phyloP scores from a whole-genome alignment of 371 early-diverging fungal genomes.

The Saksenaea oblongispora region DNA sequence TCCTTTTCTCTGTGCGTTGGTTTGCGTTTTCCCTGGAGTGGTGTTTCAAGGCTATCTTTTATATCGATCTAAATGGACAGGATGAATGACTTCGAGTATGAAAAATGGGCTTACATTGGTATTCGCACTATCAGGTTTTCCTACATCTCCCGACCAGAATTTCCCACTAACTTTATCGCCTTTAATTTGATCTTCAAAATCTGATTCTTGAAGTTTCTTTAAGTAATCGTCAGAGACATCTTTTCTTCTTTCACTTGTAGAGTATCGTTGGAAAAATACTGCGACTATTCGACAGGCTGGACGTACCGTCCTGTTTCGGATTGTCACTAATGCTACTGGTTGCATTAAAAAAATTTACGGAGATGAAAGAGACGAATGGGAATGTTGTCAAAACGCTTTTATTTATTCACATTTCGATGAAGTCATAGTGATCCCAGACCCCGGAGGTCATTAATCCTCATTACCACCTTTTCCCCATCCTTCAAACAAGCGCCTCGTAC shows the following conservation, averaged over 20 bases:
- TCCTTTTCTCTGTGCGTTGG: constrained; percentile 1
- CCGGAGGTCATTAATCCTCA: too few relatives aligned
- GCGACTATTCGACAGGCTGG: neutral
- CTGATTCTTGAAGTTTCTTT: neutral
- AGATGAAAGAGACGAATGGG: neutral
- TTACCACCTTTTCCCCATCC: too few relatives aligned
- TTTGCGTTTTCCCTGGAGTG: constrained; percentile 1
- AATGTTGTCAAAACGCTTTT: too few relatives aligned
- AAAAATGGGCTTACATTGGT: neutral
- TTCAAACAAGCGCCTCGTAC: too few relatives aligned
- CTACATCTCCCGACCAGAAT: neutral
- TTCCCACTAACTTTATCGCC: neutral
- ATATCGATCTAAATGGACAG: too few relatives aligned
- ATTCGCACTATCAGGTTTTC: neutral
- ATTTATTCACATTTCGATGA: too few relatives aligned
- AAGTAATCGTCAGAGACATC: neutral
- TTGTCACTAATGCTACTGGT: neutral
- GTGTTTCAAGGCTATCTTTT: neutral
- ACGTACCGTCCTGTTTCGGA: neutral
- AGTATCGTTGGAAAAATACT: neutral
- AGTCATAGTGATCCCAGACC: too few relatives aligned
- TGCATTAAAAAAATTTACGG: neutral
- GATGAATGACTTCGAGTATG: too few relatives aligned
- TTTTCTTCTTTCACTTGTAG: neutral
- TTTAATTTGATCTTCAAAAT: neutral